Percentiles rank a stretch among this genome's conserved stretches.
phyloP scores from a whole-genome alignment of 176 grass and related monocot genomes.

The Phyllostachys edulis region DNA sequence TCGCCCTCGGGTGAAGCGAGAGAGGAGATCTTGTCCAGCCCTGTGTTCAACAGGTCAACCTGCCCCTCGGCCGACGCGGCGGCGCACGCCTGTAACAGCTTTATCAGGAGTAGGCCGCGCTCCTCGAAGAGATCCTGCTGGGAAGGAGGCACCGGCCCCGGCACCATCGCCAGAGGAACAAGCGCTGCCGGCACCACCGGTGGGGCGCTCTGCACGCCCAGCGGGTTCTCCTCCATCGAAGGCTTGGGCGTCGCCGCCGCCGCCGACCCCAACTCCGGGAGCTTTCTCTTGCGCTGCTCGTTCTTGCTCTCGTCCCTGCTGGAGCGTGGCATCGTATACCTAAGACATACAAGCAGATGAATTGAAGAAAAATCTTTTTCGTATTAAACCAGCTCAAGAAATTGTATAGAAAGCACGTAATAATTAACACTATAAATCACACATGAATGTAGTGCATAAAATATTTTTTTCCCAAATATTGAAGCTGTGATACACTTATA shows the following conservation, averaged over 20 bases:
- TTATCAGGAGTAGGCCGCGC: neutral
- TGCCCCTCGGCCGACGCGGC: slow-evolving; percentile 16
- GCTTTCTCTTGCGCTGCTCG: neutral
- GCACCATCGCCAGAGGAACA: neutral
- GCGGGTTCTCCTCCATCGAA: neutral
- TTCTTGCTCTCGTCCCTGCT: neutral
- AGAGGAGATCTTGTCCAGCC: slow-evolving; percentile 20
- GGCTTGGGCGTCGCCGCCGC: neutral
- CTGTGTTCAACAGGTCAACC: neutral
- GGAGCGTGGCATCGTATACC: neutral
- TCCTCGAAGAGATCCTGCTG: neutral
- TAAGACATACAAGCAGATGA: neutral
- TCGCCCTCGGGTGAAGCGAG: slow-evolving; percentile 37
- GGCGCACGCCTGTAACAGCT: slow-evolving; percentile 35
- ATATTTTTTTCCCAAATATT: too few relatives aligned
- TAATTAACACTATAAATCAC: neutral
- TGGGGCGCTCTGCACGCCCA: too few relatives aligned
- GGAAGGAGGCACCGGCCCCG: neutral
- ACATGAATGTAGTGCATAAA: neutral
- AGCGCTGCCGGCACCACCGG: too few relatives aligned
- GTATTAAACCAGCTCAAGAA: neutral
- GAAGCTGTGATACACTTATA: too few relatives aligned
- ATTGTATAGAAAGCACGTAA: neutral
- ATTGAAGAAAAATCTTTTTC: neutral
- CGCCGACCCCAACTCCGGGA: neutral